Evolutionary conservation across 148 eudicot genomes (phyloP).

Genomic region (Pouteria glomerata): DNA sequence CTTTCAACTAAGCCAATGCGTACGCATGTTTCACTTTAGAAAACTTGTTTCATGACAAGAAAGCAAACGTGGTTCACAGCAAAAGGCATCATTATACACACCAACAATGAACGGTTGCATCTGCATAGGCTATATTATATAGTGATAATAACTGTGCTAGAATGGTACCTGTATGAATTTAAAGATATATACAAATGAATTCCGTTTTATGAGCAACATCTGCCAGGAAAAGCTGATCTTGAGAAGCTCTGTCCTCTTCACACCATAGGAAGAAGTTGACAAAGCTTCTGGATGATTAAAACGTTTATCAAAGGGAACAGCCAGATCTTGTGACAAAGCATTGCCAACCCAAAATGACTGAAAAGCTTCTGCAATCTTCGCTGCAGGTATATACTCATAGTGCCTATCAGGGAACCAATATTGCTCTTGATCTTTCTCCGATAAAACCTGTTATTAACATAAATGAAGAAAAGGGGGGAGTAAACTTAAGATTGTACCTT

Average conservation of each 20-base stretch:
- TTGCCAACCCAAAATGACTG: slow-evolving; percentile 60
- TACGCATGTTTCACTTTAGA: no score
- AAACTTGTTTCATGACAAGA: no score
- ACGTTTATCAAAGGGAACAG: slow-evolving; percentile 55
- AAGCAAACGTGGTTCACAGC: not conserved
- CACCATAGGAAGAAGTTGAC: slow-evolving; percentile 69
- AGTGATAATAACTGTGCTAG: not conserved
- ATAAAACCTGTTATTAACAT: slow-evolving; percentile 53
- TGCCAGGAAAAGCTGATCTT: slow-evolving; percentile 83
- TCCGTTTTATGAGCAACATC: slow-evolving; percentile 69
- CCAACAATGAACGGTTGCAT: not conserved
- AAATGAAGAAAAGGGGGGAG: not conserved
- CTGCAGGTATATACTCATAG: slow-evolving; percentile 60
- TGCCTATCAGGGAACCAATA: slow-evolving; percentile 57
- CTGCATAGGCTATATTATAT: not conserved
- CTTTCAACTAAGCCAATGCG: no score
- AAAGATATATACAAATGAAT: slow-evolving; percentile 64
- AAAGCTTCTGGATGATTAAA: slow-evolving; percentile 74
- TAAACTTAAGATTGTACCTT: not conserved
- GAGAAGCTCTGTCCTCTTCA: slow-evolving; percentile 57
- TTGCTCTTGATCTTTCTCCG: slow-evolving; percentile 85
- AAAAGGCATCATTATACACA: not conserved
- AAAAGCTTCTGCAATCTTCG: slow-evolving; percentile 76
- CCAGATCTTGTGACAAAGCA: slow-evolving; percentile 51
- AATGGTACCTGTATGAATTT: slow-evolving; percentile 66